These are phyloP conservation scores for Pyrus communis DNA, from an alignment of 306 rosid species.

Conservation along the genomic window DNA sequence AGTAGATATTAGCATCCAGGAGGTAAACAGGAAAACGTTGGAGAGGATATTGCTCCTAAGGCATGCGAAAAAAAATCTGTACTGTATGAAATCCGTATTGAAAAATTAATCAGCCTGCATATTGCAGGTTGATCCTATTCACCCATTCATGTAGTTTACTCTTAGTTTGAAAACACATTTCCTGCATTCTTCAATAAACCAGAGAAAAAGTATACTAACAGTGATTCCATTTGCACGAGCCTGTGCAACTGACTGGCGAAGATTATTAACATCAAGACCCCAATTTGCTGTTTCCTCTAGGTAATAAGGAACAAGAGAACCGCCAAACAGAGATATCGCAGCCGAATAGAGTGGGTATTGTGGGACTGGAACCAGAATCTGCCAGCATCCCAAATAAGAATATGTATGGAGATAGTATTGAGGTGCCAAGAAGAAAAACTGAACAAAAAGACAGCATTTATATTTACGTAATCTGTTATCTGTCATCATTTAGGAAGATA, in stretches of 20 bases:
- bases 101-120: conserved; percentile 7
- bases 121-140: neutral
- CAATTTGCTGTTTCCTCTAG: conserved; percentile 98
- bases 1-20: neutral
- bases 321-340: conserved; percentile 76
- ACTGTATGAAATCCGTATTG: neutral
- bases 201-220: conserved; percentile 42
- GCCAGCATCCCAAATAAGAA: conserved; percentile 12
- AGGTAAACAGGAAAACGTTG: conserved; percentile 3
- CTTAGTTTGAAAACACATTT: conserved; percentile 4
- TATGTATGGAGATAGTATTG: neutral
- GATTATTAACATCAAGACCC: conserved; percentile 85
- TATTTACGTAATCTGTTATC: neutral
- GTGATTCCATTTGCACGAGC: conserved; percentile 82
- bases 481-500: neutral
- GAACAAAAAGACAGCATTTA: neutral
- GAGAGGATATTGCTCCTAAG: neutral
- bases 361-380: conserved; percentile 99
- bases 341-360: conserved; percentile 99
- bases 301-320: conserved; percentile 91
- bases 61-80: neutral
- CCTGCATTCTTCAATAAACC: conserved; percentile 10
- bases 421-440: neutral
- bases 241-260: conserved; percentile 54
- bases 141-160: conserved; percentile 13